These are phyloP conservation scores for Botryobasidium botryosum DNA, from an alignment of 768 basidiomycete species.

Conservation along the genomic window DNA sequence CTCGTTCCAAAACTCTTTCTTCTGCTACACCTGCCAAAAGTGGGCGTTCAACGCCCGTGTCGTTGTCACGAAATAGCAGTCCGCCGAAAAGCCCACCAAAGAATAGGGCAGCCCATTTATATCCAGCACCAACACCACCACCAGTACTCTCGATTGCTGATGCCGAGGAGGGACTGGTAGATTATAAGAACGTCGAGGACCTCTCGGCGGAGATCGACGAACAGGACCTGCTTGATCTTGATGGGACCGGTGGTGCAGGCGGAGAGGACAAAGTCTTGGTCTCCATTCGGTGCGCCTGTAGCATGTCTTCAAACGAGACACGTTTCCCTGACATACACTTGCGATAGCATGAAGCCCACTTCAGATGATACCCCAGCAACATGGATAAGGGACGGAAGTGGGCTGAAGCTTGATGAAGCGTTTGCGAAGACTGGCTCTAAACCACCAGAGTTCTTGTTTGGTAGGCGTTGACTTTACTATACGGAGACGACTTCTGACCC, in stretches of 20 bases:
- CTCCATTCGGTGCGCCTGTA: conserved; percentile 55
- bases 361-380: conserved; percentile 25
- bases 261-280: conserved; percentile 62
- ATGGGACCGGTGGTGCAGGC: conserved; percentile 12
- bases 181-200: conserved; percentile 41
- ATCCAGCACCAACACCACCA: neutral
- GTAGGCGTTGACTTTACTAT: conserved; percentile 20
- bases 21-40: no score
- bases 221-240: conserved; percentile 26
- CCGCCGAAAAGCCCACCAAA: no score
- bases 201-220: conserved; percentile 49
- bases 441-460: conserved; percentile 17
- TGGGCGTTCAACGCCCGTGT: no score
- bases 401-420: conserved; percentile 1
- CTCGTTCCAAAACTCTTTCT: no score
- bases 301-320: no score
- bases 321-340: no score
- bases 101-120: conserved; percentile 1
- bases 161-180: conserved; percentile 59
- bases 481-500: conserved; percentile 48
- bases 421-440: conserved; percentile 18
- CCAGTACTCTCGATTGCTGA: conserved; percentile 54
- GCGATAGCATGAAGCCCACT: conserved; percentile 41
- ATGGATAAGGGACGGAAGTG: conserved; percentile 25
- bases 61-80: no score